Base-by-base conservation (phyloP, 805 yeast species). In the Ogataea neopini region DNA sequence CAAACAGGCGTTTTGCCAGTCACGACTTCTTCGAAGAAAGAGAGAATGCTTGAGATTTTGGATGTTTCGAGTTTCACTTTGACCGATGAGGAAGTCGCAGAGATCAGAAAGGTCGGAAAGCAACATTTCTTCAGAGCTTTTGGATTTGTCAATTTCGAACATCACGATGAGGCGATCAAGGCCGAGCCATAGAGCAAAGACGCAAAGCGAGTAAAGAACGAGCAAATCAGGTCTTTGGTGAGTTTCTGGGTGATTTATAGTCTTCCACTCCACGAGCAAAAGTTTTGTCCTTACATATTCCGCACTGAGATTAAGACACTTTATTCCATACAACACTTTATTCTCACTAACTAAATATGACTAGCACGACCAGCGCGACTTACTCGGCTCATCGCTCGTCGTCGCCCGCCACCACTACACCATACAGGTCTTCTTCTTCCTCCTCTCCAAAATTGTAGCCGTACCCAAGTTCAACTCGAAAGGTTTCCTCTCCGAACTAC, bases 371-470 rank as follows among this genome's bases (percentile, higher is more conserved):
- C n/a, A n/a, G n/a, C 28, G 30, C 36, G 13, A 32, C 18, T 32
- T 20, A 20, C 36, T 32, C n/a, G 15, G 34, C 15, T 30, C 34
- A 15, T 30, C 34, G 15, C 13, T 30, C 13, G 15, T 11, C 34
- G 34, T 10, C 34, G 15, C 6, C 13, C 34, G 36, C 37, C 15
- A 40, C 17, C 18, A 32, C 19, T 41, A 39, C 23, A 43, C 54
- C 44, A 45, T 13, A 6, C 54, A 13, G 5, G 48, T 41, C 43
- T 60, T 62, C 48, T 60, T 63, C 49, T 61, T 63, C 48, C 72
- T 60, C 62, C 84, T 72, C 40, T 73, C 79, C 43, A 80, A 59
- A 18, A 80, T 78, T 6, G 80, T 71, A 5, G 84, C 80, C n/a
- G 77, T 79, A 25, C 71, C 71, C 54, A 80, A 61, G 45, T 75